Evolutionary conservation across 2,329 filamentous ascomycete genomes (phyloP), one percentile per base, ranked within the genome.

Genomic region (Exophiala sideris): DNA sequence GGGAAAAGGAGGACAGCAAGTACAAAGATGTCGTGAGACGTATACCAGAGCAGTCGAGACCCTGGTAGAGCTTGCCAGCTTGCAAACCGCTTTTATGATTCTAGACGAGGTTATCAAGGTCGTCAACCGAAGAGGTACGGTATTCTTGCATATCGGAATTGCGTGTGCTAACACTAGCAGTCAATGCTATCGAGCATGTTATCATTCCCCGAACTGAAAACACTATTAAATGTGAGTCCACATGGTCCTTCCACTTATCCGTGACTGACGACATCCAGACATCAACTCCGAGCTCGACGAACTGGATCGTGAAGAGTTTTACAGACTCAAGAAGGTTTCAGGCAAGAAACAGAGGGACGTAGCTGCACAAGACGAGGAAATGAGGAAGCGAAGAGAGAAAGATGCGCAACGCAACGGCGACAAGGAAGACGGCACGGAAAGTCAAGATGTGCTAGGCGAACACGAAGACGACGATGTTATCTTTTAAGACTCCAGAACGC

Each of bases 91-190:
- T 5, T 99, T 99, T 71, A 90, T 99, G 45, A 97, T 97, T 62
- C 74, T 99, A 57, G 94, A 99, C 70, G 94, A 99, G 73, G 94
- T 99, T 53, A 99, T 99, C 76, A 99, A 99, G 77, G 91, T 97
- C 21, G 94, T 99, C 51, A 99, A 99, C 72, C 84, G 94, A 68
- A 87, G 94, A 89, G 87, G 87, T 88, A 73, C 70, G 78, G 21
- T 24, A 24, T 24, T 24, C 3, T 24, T 24, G 21, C 21, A 24
- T 24, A 6, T 24, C 21, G 21, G 6, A 24, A 6, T 41, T 21
- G 11, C 24, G 3, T 33, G 39, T 16, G 14, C 36, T 40, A 35
- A 45, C 68, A 71, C 64, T 8, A 60, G 42, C 54, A 89, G 92
- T 97, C 14, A 96, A 96, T 69, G 92, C 92, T 53, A 96, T 97